A percentile compares a stretch with the other conserved stretches of the same genome.
phyloP scores from a whole-genome alignment of 1,139 yeast genomes.

The Lodderomyces metapsilosis region DNA sequence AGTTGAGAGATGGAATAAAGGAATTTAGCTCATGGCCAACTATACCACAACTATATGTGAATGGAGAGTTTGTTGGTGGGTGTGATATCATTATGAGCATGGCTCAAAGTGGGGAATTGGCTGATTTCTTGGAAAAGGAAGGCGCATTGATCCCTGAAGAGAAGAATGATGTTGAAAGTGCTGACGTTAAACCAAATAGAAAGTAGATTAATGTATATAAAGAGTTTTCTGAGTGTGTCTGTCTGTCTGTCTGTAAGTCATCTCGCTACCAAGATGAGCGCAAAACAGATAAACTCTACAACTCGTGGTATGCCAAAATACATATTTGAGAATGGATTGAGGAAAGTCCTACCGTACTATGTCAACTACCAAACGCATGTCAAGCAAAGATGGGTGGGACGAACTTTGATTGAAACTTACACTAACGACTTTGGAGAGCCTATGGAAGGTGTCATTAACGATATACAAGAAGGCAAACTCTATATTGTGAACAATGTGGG shows the following conservation, averaged over 20 bases:
- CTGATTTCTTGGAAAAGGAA: conserved; percentile 76
- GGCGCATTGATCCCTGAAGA: conserved; percentile 81
- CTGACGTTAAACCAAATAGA: conserved; percentile 37
- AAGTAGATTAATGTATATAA: conserved; percentile 4
- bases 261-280: too few species aligned
- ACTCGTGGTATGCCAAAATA: conserved; percentile 8
- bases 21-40: conserved; percentile 97
- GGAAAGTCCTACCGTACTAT: conserved; percentile 49
- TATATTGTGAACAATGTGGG: conserved; percentile 24
- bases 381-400: conserved; percentile 50
- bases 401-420: conserved; percentile 43
- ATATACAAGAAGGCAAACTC: conserved; percentile 24
- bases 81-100: conserved; percentile 91
- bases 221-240: too few species aligned
- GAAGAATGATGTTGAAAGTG: conserved; percentile 23
- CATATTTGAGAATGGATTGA: conserved; percentile 37
- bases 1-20: conserved; percentile 88
- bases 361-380: conserved; percentile 37
- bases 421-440: conserved; percentile 44
- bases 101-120: conserved; percentile 90
- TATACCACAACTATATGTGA: conserved; percentile 70
- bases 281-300: too few species aligned
- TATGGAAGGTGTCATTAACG: conserved; percentile 22
- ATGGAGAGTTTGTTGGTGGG: conserved; percentile 92
- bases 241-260: too few species aligned